Evolutionary conservation across 345 rosid genomes (phyloP).

Genomic region (Brassica cretica): DNA sequence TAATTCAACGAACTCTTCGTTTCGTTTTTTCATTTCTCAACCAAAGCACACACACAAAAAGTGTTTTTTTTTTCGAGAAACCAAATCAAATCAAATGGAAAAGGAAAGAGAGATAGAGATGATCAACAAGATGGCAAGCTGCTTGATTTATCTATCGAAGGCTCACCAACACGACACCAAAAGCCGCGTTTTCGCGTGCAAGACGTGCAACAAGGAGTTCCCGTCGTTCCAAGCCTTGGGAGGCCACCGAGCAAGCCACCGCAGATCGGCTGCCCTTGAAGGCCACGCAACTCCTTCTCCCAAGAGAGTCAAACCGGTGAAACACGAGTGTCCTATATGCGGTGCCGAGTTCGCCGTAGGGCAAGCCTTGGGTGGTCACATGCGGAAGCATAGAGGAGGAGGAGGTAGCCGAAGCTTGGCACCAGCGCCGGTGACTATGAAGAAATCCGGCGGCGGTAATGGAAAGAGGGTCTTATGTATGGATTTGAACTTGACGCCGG

Average conservation of each 20-base stretch:
- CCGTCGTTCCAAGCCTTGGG: constrained; percentile 89
- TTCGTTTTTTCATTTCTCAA: constrained; percentile 23
- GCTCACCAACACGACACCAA: constrained; percentile 29
- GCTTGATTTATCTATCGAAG: constrained; percentile 68
- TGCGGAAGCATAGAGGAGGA: constrained; percentile 72
- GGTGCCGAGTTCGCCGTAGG: constrained; percentile 80
- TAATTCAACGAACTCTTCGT: constrained; percentile 31
- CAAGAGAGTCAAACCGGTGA: constrained; percentile 57
- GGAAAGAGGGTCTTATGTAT: constrained; percentile 53
- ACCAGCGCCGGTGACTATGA: constrained; percentile 53
- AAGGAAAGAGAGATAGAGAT: constrained; percentile 50
- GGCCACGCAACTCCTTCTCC: constrained; percentile 43
- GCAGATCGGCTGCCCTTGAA: constrained; percentile 47
- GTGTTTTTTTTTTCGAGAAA: background rate
- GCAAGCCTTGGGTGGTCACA: constrained; percentile 95
- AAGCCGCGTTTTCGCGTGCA: constrained; percentile 64
- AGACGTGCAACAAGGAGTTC: constrained; percentile 78
- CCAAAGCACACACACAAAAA: background rate
- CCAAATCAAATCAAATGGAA: constrained; percentile 27
- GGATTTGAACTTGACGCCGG: constrained; percentile 71
- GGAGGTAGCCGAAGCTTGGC: constrained; percentile 37
- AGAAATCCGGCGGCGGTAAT: constrained; percentile 48
- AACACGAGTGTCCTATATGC: constrained; percentile 82
- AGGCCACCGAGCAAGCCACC: constrained; percentile 92
- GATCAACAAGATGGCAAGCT: constrained; percentile 52